Base-by-base conservation (phyloP, 2,329 filamentous ascomycete genomes). In the Orbilia blumenaviensis region DNA sequence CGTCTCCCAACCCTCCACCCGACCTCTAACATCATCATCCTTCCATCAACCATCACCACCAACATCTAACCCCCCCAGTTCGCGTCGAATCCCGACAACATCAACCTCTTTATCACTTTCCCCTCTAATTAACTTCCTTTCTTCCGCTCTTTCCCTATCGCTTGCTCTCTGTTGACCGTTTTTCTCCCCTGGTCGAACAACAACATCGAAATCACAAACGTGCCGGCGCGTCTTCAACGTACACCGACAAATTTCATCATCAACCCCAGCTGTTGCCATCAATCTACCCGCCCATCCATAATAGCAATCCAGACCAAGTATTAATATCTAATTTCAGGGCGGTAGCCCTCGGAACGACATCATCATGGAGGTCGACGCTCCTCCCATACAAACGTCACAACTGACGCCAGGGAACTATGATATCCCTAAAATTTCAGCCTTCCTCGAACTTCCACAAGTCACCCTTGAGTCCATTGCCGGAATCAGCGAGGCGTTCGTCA, bases 401-500 rank as follows among this genome's bases (percentile, higher is more conserved):
- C 48, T 36, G 46, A 41, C 32, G 34, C n/a, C 52, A 25, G 44
- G 77, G 46, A 25, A 50, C 41, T 67, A 38, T 46, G 79, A 80
- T 71, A 52, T 78, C 48, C 75, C 74, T 41, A 78, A 80, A 71
- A 78, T 81, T 46, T 79, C 79, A 38, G 72, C 78, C 8, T 81
- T 81, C 69, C 66, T 80, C 9, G 77, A 77, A 16, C 60, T 80
- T 9, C 77, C 78, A 1, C 78, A 79, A 34, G 77, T 79, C 23
- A 74, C 67, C n/a, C 56, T 80, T n/a, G 67, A 78, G 66, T 63
- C 77, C 21, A 56, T 80, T 18, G 61, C 78, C 27, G 48, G 32
- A 8, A 78, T 78, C 56, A 97, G 93, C 2, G 85, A 87, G 78
- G 92, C 96, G 10, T 88, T 97, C 25, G 91, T 97, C 78, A 87